phyloP scores from a whole-genome alignment of 148 eudicot genomes.

The Amaranthus hypochondriacus region DNA sequence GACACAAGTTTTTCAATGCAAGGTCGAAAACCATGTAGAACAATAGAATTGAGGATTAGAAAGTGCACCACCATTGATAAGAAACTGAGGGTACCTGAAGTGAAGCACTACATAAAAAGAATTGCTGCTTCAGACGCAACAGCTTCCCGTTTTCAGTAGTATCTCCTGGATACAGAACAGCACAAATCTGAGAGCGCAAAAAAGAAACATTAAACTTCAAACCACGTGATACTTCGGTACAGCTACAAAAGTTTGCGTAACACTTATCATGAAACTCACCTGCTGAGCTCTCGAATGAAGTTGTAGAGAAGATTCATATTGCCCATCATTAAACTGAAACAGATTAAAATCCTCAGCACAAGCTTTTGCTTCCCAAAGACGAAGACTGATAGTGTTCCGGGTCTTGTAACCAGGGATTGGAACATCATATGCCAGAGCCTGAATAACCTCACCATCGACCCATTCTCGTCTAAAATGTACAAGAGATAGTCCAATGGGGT shows the following conservation, averaged over 20 bases:
- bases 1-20: neutral
- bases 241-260: neutral
- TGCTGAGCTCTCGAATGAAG: conserved; percentile 92
- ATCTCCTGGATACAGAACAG: conserved; percentile 96
- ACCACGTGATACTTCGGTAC: neutral
- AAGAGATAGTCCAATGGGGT: conserved; percentile 6
- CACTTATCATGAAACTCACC: conserved; percentile 32
- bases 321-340: conserved; percentile 91
- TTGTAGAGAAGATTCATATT: conserved; percentile 77
- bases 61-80: neutral
- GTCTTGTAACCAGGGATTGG: conserved; percentile 99
- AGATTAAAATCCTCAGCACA: conserved; percentile 69
- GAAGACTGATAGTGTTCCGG: conserved; percentile 90
- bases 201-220: conserved; percentile 9
- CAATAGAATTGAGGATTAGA: neutral
- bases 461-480: conserved; percentile 64
- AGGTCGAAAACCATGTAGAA: neutral
- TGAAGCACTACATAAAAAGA: conserved; percentile 95
- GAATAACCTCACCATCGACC: conserved; percentile 87
- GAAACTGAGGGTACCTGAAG: conserved; percentile 64
- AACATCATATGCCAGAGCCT: conserved; percentile 95
- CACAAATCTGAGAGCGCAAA: conserved; percentile 71
- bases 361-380: conserved; percentile 99
- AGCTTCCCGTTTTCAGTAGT: conserved; percentile 90
- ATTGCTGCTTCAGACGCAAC: conserved; percentile 90